These are phyloP conservation scores for Cairneyella variabilis DNA, from an alignment of 495 filamentous ascomycete species.

Conservation along the genomic window DNA sequence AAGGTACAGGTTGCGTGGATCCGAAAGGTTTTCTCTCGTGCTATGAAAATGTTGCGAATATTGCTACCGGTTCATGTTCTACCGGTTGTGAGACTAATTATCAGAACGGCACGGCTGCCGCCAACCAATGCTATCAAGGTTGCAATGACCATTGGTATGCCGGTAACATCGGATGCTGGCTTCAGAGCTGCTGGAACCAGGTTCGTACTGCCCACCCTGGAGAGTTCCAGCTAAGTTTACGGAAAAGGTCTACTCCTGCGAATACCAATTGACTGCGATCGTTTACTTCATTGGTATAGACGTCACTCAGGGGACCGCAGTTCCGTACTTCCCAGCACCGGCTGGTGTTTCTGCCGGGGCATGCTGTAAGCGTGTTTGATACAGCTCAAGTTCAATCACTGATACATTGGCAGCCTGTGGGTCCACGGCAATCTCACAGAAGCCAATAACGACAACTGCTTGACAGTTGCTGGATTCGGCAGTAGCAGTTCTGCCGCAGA, in stretches of 20 bases:
- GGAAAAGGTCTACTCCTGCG: conserved; percentile 6
- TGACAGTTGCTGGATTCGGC: neutral
- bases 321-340: conserved; percentile 8
- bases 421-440: conserved; percentile 5
- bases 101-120: neutral
- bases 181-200: conserved; percentile 14
- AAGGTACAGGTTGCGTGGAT: conserved; percentile 6
- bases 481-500: neutral
- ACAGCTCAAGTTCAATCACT: too few species aligned
- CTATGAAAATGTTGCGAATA: neutral
- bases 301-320: neutral
- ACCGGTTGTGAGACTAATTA: neutral
- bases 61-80: neutral
- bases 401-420: too few species aligned
- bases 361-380: too few species aligned
- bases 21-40: conserved; percentile 1
- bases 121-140: neutral
- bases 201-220: too few species aligned
- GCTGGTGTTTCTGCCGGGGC: neutral
- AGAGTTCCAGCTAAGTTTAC: too few species aligned
- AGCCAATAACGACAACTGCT: neutral
- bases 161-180: conserved; percentile 6
- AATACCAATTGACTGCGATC: conserved; percentile 2
- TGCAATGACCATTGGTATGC: neutral
- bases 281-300: neutral